phyloP scores from a whole-genome alignment of 2,329 filamentous ascomycete species.

The Xylaria sp. region DNA sequence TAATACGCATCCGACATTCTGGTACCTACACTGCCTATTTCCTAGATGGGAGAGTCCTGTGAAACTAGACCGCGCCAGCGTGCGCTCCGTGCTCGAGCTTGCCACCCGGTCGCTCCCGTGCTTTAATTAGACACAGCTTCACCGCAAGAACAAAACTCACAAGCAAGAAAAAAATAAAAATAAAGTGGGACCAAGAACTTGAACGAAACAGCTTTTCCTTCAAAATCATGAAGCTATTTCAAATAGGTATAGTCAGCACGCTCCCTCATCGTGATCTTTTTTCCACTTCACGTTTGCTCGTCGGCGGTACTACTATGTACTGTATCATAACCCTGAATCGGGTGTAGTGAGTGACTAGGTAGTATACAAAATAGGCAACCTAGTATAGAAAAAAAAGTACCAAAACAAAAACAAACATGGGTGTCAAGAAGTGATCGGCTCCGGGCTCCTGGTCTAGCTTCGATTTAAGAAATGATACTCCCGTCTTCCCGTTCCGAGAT shows the following conservation, averaged over 20 bases:
- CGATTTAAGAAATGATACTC: slow-evolving; percentile 45
- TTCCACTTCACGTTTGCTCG: slow-evolving; percentile 4
- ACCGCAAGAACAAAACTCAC: slow-evolving; percentile 34
- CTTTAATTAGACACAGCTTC: slow-evolving; percentile 39
- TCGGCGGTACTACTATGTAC: slow-evolving; percentile 4
- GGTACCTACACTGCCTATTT: neutral
- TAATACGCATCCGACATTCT: neutral
- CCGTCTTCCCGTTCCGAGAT: slow-evolving; percentile 48
- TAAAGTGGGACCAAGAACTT: slow-evolving; percentile 24
- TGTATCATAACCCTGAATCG: slow-evolving; percentile 15
- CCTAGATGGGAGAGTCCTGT: slow-evolving; percentile 16
- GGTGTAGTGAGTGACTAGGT: neutral
- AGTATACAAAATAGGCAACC: slow-evolving; percentile 3
- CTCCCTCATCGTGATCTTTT: slow-evolving; percentile 7
- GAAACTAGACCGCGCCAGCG: slow-evolving; percentile 11
- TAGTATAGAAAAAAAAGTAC: slow-evolving; percentile 2
- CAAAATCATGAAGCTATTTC: slow-evolving; percentile 24
- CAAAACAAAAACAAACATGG: slow-evolving; percentile 17
- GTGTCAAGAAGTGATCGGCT: slow-evolving; percentile 33
- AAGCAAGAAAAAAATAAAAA: slow-evolving; percentile 8
- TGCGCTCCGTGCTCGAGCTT: slow-evolving; percentile 14
- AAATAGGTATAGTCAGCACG: slow-evolving; percentile 18
- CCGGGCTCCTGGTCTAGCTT: slow-evolving; percentile 41
- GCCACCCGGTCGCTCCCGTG: slow-evolving; percentile 23
- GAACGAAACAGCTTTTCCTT: slow-evolving; percentile 2